Evolutionary conservation across 148 eudicot species (phyloP).

Genomic region (Chenopodium quinoa): DNA sequence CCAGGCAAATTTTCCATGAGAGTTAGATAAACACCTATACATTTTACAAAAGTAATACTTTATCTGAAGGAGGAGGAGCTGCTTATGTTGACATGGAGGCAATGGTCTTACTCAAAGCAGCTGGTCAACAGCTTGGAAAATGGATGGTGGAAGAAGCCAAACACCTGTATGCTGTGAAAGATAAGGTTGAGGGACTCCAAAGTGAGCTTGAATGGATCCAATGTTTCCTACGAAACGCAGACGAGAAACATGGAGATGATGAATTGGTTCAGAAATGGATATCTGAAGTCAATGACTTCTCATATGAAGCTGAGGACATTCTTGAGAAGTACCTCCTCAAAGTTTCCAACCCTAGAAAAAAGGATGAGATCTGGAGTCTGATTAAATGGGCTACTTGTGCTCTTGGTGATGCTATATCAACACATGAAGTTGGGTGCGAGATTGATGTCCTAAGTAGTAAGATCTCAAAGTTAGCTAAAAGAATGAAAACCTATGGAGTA

Average conservation of each 20-base stretch:
- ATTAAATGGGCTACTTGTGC: neutral
- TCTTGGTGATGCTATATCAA: neutral
- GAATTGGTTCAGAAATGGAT: constrained; percentile 9
- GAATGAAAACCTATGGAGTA: neutral
- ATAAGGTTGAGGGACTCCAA: neutral
- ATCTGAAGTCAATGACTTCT: constrained; percentile 5
- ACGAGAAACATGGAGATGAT: neutral
- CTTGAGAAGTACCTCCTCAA: constrained; percentile 9
- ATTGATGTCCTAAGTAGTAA: neutral
- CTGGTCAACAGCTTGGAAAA: neutral
- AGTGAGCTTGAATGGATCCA: constrained; percentile 17
- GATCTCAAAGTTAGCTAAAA: neutral
- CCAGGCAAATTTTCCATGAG: too few species aligned
- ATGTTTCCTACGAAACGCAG: neutral
- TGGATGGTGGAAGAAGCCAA: constrained; percentile 7
- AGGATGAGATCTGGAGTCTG: neutral
- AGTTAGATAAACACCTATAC: neutral
- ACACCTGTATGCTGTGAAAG: constrained; percentile 4
- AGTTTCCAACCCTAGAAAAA: neutral
- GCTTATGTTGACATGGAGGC: neutral
- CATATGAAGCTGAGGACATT: constrained; percentile 18
- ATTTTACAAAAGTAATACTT: neutral
- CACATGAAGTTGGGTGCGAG: neutral
- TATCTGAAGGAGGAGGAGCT: neutral
- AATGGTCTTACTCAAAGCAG: neutral